Evolutionary conservation across 805 yeast species (phyloP), one percentile per base, ranked within the genome.

Genomic region (Candida xiaguanensis): DNA sequence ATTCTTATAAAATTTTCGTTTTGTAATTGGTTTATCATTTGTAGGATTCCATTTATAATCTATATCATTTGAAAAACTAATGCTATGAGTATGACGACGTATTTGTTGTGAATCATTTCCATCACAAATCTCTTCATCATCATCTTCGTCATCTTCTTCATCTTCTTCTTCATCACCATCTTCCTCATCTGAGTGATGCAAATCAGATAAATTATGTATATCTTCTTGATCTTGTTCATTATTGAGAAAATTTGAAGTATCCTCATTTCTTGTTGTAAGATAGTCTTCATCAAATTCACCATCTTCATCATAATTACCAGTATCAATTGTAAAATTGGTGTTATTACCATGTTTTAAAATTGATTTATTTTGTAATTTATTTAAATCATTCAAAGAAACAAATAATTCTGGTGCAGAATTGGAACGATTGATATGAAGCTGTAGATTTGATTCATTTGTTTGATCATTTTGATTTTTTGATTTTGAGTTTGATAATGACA

Each of bases 31-130:
- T 42, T 67, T 69, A 11, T 59, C 60, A 8, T 23, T 39, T 6
- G 56, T 50, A 1, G 83, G 84, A 5, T 48, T 52, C 83, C 84
- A 79, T 48, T 77, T 71, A 24, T 53, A 55, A 18, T 56, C 61
- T 9, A 6, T 12, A 17, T 40, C 31, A 36, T 16, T 8, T 8
- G 31, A 18, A 31, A 18, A 30, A 23, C 14, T 28, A 17, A 34
- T 5, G 16, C 5, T 22, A 14, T 31, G 36, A 13, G 19, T 12
- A 22, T 30, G 28, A 16, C 12, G 34, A 26, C 9, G 26, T 29
- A 6, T n/a, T 8, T 17, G 17, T 5, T 20, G 25, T 25, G 3
- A 3, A 5, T 17, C 31, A 27, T 8, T 31, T 16, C 18, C 5
- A n/a, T 28, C 22, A 17, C 15, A 26, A 19, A 18, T 15, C 3